These are phyloP conservation scores for Aspergillus sp. DNA, from an alignment of 2,329 filamentous ascomycete species.

Conservation along the genomic window DNA sequence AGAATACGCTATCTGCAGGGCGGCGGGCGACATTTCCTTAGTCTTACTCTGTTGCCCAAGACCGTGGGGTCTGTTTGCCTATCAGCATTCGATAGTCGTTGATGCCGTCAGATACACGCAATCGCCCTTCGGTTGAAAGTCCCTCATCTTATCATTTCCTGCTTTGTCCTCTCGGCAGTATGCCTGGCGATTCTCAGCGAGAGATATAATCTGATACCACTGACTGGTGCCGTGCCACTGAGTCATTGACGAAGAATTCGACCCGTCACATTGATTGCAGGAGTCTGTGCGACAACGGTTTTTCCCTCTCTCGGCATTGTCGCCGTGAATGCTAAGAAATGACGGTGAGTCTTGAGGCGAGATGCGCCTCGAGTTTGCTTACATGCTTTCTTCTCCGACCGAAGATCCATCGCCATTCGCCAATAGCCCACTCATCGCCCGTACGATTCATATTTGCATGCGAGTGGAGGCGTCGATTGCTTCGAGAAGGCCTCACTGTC, in stretches of 20 bases:
- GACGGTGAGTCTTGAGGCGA: neutral
- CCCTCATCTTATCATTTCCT: neutral
- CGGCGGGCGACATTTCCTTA: neutral
- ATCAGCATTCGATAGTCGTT: neutral
- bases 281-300: conserved; percentile 32
- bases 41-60: neutral
- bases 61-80: too few relatives aligned
- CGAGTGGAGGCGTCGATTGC: neutral
- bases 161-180: neutral
- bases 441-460: neutral
- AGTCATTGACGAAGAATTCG: neutral
- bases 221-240: neutral
- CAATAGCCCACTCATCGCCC: neutral
- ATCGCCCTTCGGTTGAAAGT: neutral
- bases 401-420: neutral
- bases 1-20: neutral
- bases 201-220: neutral
- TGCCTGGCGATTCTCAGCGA: too few relatives aligned
- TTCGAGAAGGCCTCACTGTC: neutral
- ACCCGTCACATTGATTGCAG: conserved; percentile 2
- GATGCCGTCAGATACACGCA: neutral
- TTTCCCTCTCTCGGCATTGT: neutral
- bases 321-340: neutral
- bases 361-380: neutral
- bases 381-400: neutral